These are phyloP conservation scores for Saturnispora kantuleensis DNA, from an alignment of 805 yeast genomes.

Conservation along the genomic window DNA sequence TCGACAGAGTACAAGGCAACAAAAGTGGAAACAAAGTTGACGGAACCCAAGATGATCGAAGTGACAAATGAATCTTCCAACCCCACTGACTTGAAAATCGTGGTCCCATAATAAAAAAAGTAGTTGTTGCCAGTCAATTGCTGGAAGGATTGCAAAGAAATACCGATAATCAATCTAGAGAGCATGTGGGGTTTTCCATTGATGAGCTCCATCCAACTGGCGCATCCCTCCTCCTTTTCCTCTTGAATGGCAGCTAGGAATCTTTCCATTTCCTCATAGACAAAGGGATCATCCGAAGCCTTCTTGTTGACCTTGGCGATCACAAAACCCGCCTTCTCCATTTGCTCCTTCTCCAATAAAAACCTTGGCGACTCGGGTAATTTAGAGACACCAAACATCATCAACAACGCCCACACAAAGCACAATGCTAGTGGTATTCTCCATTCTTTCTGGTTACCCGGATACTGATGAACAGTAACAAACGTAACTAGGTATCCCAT, in stretches of 20 bases:
- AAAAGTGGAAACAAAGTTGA: conserved; percentile 81
- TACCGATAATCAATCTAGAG: conserved; percentile 79
- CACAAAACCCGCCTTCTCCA: conserved; percentile 52
- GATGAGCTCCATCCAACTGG: conserved; percentile 56
- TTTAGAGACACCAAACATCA: conserved; percentile 65
- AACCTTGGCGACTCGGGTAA: conserved; percentile 95
- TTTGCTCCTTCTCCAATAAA: conserved; percentile 59
- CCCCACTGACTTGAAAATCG: conserved; percentile 86
- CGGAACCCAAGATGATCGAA: conserved; percentile 85
- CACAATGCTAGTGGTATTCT: conserved; percentile 84
- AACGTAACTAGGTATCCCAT: conserved; percentile 92
- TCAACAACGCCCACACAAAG: conserved; percentile 75
- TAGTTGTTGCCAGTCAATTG: conserved; percentile 97
- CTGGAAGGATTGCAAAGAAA: conserved; percentile 91
- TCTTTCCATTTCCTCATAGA: conserved; percentile 33
- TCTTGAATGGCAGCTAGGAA: conserved; percentile 30
- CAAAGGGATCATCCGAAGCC: conserved; percentile 53
- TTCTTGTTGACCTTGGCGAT: conserved; percentile 55
- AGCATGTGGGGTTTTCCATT: conserved; percentile 53
- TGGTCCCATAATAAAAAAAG: conserved; percentile 87
- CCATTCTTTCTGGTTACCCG: conserved; percentile 56
- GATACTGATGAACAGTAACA: conserved; percentile 56
- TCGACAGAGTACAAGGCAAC: conserved; percentile 84
- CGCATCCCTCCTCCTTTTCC: conserved; percentile 52
- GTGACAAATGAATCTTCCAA: conserved; percentile 85